Evolutionary conservation across 2,329 filamentous ascomycete species (phyloP).

Genomic region (Aspergillus uvarum): DNA sequence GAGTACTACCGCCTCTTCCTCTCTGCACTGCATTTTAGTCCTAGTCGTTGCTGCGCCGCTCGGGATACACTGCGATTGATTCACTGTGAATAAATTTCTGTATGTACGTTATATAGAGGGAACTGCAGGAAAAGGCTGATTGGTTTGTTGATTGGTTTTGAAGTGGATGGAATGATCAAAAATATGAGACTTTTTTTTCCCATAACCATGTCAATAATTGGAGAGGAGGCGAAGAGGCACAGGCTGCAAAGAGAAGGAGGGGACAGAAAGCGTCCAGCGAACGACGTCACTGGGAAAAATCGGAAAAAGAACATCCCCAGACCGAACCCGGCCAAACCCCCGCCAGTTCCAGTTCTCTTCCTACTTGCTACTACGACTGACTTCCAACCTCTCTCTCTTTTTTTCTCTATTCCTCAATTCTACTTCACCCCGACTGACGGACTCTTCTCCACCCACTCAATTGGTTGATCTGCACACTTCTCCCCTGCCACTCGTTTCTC

Average conservation of each 20-base stretch:
- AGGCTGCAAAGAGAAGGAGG: background rate
- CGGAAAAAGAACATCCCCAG: background rate
- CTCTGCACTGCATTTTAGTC: background rate
- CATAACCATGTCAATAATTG: background rate
- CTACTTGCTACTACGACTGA: background rate
- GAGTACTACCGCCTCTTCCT: background rate
- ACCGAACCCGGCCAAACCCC: background rate
- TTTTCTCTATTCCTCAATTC: background rate
- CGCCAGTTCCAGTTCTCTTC: background rate
- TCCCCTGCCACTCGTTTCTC: background rate
- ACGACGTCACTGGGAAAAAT: constrained; percentile 9
- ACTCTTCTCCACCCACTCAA: constrained; percentile 19
- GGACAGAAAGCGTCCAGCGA: background rate
- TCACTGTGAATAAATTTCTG: constrained; percentile 2
- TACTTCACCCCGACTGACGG: background rate
- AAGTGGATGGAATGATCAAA: background rate
- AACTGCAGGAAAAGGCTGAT: too few relatives aligned
- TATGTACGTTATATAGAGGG: constrained; percentile 1
- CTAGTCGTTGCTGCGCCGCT: background rate
- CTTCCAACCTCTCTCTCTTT: too few relatives aligned
- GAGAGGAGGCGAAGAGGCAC: too few relatives aligned
- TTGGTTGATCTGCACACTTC: background rate
- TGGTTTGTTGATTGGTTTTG: too few relatives aligned
- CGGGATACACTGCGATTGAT: constrained; percentile 7
- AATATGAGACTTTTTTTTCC: background rate